A percentile compares a stretch with the other conserved stretches of the same genome.
Evolutionary conservation across 2,329 filamentous ascomycete genomes (phyloP).

Genomic region (Xylariomycetidae sp.): DNA sequence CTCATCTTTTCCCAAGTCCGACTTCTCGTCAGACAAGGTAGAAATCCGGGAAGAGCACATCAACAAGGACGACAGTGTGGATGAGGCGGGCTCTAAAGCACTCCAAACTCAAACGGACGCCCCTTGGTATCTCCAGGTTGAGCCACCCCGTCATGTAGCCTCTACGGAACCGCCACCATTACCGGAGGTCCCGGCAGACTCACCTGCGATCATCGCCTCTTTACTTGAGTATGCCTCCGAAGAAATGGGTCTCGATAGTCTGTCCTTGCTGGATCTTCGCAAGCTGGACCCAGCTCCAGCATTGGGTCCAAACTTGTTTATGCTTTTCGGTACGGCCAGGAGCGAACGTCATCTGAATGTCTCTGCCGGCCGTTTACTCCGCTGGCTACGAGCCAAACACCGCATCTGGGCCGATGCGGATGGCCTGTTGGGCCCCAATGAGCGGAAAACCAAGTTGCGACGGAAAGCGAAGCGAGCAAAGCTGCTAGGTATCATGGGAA

Average conservation of each 20-base stretch:
- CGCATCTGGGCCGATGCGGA: slow-evolving; percentile 75
- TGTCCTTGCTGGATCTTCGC: slow-evolving; percentile 78
- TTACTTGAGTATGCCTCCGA: slow-evolving; percentile 76
- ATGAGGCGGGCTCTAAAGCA: too few relatives aligned
- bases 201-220: slow-evolving; percentile 66
- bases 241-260: slow-evolving; percentile 79
- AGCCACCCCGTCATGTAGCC: slow-evolving; percentile 50
- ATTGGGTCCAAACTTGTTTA: slow-evolving; percentile 81
- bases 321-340: slow-evolving; percentile 87
- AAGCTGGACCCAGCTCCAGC: slow-evolving; percentile 80
- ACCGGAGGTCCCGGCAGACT: slow-evolving; percentile 56
- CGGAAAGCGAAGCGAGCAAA: slow-evolving; percentile 78
- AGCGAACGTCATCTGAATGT: slow-evolving; percentile 92
- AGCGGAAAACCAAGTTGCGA: slow-evolving; percentile 81
- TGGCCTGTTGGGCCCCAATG: slow-evolving; percentile 82
- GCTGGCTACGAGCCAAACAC: slow-evolving; percentile 74
- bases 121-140: slow-evolving; percentile 80
- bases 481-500: slow-evolving; percentile 66
- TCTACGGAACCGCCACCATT: slow-evolving; percentile 41
- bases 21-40: background rate
- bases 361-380: slow-evolving; percentile 80
- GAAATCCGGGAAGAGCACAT: too few relatives aligned
- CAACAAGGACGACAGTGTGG: too few relatives aligned
- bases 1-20: background rate
- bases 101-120: too few relatives aligned